Evolutionary conservation across 2,329 filamentous ascomycete species (phyloP).

Genomic region (Chaetothyriales sp.): DNA sequence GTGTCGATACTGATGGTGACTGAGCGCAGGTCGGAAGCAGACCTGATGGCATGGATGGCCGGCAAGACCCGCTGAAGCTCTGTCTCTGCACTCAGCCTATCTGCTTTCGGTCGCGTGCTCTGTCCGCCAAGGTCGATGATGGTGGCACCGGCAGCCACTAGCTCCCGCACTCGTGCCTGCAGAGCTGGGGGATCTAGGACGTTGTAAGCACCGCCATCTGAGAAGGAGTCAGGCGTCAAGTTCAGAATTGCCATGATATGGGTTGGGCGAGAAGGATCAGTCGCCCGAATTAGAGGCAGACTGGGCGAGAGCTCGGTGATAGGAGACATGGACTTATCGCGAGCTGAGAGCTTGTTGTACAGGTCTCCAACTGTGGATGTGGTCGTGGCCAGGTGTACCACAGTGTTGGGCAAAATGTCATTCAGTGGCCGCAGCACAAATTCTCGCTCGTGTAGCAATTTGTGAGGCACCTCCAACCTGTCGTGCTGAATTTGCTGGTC

Average conservation of each 20-base stretch:
- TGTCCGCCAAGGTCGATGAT: slow-evolving; percentile 90
- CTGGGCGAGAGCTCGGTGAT: slow-evolving; percentile 25
- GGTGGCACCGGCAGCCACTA: slow-evolving; percentile 56
- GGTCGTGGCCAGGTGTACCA: neutral
- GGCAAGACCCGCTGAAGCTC: slow-evolving; percentile 68
- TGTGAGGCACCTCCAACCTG: slow-evolving; percentile 70
- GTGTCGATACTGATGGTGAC: slow-evolving; percentile 83
- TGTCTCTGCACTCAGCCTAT: slow-evolving; percentile 53
- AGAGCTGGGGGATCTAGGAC: slow-evolving; percentile 35
- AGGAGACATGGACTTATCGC: slow-evolving; percentile 18
- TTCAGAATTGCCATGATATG: slow-evolving; percentile 90
- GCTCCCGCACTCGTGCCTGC: slow-evolving; percentile 41
- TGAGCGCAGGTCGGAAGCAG: slow-evolving; percentile 40
- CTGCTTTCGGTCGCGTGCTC: slow-evolving; percentile 67
- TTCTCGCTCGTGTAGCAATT: slow-evolving; percentile 72
- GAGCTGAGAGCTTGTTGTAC: slow-evolving; percentile 29
- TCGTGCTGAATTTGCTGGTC: slow-evolving; percentile 49
- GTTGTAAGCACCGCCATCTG: slow-evolving; percentile 60
- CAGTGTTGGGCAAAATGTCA: slow-evolving; percentile 29
- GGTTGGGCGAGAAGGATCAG: slow-evolving; percentile 44
- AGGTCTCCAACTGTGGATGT: neutral
- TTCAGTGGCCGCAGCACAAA: slow-evolving; percentile 82
- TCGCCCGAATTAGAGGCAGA: slow-evolving; percentile 43
- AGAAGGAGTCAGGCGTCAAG: slow-evolving; percentile 91
- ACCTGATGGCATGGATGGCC: slow-evolving; percentile 56